phyloP scores from a whole-genome alignment of 2,329 filamentous ascomycete species.

The Aspergillus ibericus region DNA sequence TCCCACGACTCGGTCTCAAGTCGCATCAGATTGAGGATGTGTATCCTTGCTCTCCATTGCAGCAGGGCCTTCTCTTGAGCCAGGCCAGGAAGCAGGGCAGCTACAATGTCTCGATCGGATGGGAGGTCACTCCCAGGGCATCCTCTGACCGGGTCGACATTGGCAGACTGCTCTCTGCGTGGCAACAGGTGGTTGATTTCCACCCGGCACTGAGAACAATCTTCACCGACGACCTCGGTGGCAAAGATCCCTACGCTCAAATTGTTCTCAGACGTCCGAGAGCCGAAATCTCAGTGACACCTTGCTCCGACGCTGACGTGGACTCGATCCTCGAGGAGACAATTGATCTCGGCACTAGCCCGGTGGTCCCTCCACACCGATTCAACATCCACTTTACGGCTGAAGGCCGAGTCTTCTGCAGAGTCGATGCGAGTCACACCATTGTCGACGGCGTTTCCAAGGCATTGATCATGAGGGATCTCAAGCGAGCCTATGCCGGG shows the following conservation, averaged over 20 bases:
- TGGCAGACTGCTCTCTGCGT: slow-evolving; percentile 8
- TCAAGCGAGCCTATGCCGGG: background rate
- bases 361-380: background rate
- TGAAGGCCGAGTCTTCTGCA: background rate
- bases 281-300: slow-evolving; percentile 8
- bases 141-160: background rate
- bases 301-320: background rate
- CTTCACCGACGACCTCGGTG: slow-evolving; percentile 17
- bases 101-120: background rate
- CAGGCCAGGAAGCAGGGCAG: background rate
- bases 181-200: slow-evolving; percentile 15
- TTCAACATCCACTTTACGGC: background rate
- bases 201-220: slow-evolving; percentile 20
- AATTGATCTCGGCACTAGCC: background rate
- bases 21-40: slow-evolving; percentile 20
- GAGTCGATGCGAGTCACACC: background rate
- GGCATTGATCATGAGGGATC: background rate
- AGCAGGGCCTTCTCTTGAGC: slow-evolving; percentile 22
- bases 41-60: slow-evolving; percentile 27
- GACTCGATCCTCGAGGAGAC: background rate
- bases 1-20: background rate
- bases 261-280: slow-evolving; percentile 20
- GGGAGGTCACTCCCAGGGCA: background rate
- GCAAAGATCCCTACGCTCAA: slow-evolving; percentile 17
- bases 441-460: background rate